Evolutionary conservation across 495 filamentous ascomycete genomes (phyloP).

Genomic region (Neurospora africana): DNA sequence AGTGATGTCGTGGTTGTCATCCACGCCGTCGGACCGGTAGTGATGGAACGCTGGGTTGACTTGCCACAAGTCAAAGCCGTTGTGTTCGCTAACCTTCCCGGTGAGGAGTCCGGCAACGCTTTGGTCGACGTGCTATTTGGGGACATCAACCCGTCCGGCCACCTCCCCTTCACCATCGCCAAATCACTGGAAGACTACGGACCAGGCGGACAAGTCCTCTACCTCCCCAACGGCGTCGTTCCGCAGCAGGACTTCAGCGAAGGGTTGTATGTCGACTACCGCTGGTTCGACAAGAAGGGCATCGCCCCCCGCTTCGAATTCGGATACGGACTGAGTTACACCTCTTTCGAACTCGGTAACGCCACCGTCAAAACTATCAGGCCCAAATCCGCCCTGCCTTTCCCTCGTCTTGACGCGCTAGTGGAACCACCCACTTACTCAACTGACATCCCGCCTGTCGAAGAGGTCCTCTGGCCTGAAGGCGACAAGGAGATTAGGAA

Average conservation of each 20-base stretch:
- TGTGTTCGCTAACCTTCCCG: constrained; percentile 77
- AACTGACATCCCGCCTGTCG: constrained; percentile 41
- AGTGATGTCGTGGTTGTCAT: constrained; percentile 72
- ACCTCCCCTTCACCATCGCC: constrained; percentile 83
- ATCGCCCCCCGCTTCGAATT: constrained; percentile 67
- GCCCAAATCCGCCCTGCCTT: constrained; percentile 50
- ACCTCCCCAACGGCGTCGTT: constrained; percentile 55
- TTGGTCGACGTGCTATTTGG: constrained; percentile 79
- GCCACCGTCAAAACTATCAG: constrained; percentile 44
- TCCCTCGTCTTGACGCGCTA: not conserved
- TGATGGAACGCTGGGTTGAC: constrained; percentile 78
- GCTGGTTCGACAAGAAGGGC: constrained; percentile 68
- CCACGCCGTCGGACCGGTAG: constrained; percentile 83
- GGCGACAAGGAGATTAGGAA: constrained; percentile 36
- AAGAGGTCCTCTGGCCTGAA: constrained; percentile 52
- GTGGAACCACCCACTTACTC: constrained; percentile 50
- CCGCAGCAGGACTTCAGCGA: constrained; percentile 83
- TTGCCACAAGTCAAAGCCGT: constrained; percentile 70
- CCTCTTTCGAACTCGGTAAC: constrained; percentile 60
- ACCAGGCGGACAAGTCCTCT: constrained; percentile 62
- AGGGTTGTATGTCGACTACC: constrained; percentile 72
- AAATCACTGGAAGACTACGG: constrained; percentile 77
- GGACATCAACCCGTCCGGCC: constrained; percentile 73
- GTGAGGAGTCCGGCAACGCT: constrained; percentile 82
- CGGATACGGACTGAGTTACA: constrained; percentile 73